Base-by-base conservation (phyloP, 2,329 filamentous ascomycete genomes). In the Aspergillus bombycis region DNA sequence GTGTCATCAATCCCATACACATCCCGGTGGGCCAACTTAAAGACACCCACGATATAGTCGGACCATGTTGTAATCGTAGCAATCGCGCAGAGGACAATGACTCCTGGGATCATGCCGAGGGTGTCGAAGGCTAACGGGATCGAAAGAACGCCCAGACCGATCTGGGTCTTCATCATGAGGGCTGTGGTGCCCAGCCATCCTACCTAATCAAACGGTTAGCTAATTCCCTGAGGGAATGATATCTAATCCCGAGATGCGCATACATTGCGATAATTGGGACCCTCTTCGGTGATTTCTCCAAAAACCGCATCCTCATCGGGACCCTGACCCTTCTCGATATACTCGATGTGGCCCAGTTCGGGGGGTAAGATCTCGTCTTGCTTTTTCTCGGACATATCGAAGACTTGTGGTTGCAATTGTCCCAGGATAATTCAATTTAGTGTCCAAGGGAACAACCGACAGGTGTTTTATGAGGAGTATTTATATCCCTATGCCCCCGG, bases 1-100 rank as follows among this genome's bases (percentile, higher is more conserved):
- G 84, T 85, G 62, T 87, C 85, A 50, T 85, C 85, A 76, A 87
- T 85, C 54, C 82, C 82, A 68, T 87, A 86, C 1, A 86, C 84
- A 63, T 85, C 78, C 0, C 81, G 81, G 67, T 87, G 85, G 6
- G 77, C 74, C 28, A 85, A 66, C 68, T 87, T 87, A 75, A 86
- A 86, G 3, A 52, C 50, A 9, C 70, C 83, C 9, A 85, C 75
- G 23, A 83, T 79, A 66, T 82, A 83, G 57, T 76, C 75, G 4
- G 81, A 81, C 83, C 83, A 85, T 2, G 79, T 81, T 0, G 82
- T 83, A 63, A 84, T 82, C 19, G 26, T 62, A 2, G 75, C 79
- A 34, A 84, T 75, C 4, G 69, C 64, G 8, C 78, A 46, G 11
- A 85, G 71, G 45, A 76, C 75, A 30, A 85, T 78, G 26, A 84